phyloP scores from a whole-genome alignment of 495 filamentous ascomycete genomes.

The Xylaria acuta region DNA sequence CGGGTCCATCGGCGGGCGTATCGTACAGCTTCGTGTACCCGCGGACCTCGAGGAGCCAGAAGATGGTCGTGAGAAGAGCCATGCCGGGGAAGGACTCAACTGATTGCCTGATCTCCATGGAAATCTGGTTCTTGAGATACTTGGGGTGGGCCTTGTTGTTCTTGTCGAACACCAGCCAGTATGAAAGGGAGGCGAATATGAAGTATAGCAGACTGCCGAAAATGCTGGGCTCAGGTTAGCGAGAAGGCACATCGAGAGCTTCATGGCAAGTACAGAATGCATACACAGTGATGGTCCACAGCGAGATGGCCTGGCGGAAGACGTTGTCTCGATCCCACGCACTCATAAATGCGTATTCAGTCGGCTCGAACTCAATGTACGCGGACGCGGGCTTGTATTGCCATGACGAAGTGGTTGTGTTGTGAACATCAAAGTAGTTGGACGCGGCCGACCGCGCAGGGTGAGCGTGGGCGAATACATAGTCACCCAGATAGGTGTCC shows the following conservation, averaged over 20 bases:
- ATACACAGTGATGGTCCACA: conserved; percentile 88
- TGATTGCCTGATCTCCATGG: conserved; percentile 84
- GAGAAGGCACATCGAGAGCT: neutral
- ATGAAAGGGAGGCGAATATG: conserved; percentile 80
- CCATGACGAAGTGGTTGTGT: conserved; percentile 53
- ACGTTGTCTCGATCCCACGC: conserved; percentile 80
- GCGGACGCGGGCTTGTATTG: conserved; percentile 76
- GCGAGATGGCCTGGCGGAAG: conserved; percentile 74
- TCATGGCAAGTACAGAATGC: conserved; percentile 28
- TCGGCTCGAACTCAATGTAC: conserved; percentile 72
- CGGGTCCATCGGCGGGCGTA: conserved; percentile 70
- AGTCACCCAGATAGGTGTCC: conserved; percentile 86
- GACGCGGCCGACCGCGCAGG: conserved; percentile 65
- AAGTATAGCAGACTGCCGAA: conserved; percentile 88
- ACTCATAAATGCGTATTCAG: conserved; percentile 81
- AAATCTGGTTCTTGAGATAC: conserved; percentile 92
- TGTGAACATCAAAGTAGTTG: conserved; percentile 45
- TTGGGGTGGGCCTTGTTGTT: conserved; percentile 87
- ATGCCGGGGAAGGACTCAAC: conserved; percentile 78
- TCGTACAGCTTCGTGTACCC: conserved; percentile 92
- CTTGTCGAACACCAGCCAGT: conserved; percentile 94
- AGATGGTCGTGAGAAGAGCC: conserved; percentile 81
- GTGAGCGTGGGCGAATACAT: conserved; percentile 73
- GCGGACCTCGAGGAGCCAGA: conserved; percentile 82
- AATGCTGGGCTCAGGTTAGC: conserved; percentile 61